phyloP scores from a whole-genome alignment of 257 asterid genomes.

The Jasminum sambac region DNA sequence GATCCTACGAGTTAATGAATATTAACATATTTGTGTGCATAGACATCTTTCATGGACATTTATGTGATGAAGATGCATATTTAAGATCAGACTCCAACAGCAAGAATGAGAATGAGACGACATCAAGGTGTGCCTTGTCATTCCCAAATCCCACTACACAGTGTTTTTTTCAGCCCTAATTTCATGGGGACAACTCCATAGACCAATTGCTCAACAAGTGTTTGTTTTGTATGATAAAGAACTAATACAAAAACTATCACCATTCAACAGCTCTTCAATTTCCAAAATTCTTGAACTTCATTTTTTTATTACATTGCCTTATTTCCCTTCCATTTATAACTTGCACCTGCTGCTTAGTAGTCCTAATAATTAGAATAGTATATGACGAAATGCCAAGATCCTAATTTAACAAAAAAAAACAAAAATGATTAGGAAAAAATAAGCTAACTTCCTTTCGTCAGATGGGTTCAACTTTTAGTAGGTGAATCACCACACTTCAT shows the following conservation, averaged over 20 bases:
- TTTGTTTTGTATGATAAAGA: background rate
- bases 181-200: background rate
- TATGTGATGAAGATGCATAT: background rate
- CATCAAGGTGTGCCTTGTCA: background rate
- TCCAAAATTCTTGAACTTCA: background rate
- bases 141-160: background rate
- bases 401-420: background rate
- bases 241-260: background rate
- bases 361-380: background rate
- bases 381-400: background rate
- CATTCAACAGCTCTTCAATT: background rate
- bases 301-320: background rate
- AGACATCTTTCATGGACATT: background rate
- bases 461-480: background rate
- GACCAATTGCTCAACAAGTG: background rate
- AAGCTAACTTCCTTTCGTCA: background rate
- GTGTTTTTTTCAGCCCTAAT: background rate
- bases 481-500: background rate
- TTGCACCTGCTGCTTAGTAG: background rate
- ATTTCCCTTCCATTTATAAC: background rate
- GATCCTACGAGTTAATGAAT: background rate
- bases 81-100: background rate
- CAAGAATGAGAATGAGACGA: background rate
- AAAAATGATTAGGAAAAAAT: no score
- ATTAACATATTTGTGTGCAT: background rate